phyloP scores from a whole-genome alignment of 2,329 filamentous ascomycete species.

The Pseudogymnoascus sp. region DNA sequence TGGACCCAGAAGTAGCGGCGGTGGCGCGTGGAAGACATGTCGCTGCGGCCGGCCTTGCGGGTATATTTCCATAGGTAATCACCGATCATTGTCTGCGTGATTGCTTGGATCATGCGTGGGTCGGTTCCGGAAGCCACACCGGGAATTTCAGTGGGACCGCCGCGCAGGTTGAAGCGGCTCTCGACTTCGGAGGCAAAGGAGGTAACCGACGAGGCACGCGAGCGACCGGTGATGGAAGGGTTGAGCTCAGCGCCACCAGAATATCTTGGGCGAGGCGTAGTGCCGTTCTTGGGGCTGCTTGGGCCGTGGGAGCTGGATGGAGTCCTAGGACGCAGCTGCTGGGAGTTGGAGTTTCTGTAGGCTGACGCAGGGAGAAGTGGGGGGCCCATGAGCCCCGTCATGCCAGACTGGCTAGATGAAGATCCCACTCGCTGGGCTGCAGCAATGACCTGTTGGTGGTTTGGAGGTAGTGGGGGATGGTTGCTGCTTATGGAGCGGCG shows the following conservation, averaged over 20 bases:
- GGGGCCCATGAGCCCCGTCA: constrained; percentile 62
- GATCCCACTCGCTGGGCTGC: constrained; percentile 56
- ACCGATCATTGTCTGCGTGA: constrained; percentile 99
- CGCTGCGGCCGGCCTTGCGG: constrained; percentile 80
- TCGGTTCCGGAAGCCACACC: constrained; percentile 71
- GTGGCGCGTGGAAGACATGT: constrained; percentile 84
- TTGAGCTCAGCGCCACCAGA: constrained; percentile 34
- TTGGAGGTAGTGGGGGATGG: constrained; percentile 68
- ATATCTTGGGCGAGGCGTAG: constrained; percentile 54
- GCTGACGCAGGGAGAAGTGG: constrained; percentile 78
- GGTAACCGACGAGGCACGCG: constrained; percentile 78
- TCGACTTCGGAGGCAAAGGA: constrained; percentile 95
- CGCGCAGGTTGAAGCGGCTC: constrained; percentile 73
- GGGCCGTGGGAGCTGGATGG: constrained; percentile 44
- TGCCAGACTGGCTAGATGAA: constrained; percentile 28
- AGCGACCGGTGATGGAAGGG: constrained; percentile 21
- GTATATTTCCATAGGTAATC: constrained; percentile 99
- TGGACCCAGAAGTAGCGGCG: constrained; percentile 98
- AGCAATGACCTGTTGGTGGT: constrained; percentile 80
- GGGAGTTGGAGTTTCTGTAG: constrained; percentile 14
- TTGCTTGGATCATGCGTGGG: constrained; percentile 96
- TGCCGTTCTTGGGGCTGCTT: constrained; percentile 48
- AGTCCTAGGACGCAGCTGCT: neutral
- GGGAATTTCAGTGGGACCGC: constrained; percentile 44
- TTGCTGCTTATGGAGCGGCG: constrained; percentile 39